These are phyloP conservation scores for Pachyrhizus erosus DNA, from an alignment of 306 rosid species.

Conservation along the genomic window DNA sequence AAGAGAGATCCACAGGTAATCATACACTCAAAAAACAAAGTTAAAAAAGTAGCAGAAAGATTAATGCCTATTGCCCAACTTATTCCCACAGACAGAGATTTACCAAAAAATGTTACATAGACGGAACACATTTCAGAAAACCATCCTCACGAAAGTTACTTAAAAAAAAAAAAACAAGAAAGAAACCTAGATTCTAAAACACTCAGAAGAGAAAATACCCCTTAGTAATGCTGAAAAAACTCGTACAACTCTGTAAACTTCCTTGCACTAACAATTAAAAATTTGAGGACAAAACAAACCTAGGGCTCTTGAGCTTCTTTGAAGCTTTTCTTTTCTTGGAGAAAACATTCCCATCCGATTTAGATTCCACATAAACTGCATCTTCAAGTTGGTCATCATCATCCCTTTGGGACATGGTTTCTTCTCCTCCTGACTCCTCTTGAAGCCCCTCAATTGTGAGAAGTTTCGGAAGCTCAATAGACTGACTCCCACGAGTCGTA, in stretches of 20 bases:
- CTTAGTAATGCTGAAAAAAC: constrained; percentile 16
- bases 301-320: constrained; percentile 60
- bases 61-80: neutral
- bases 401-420: constrained; percentile 48
- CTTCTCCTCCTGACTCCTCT: constrained; percentile 55
- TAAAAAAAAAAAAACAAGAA: too few relatives aligned
- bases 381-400: constrained; percentile 50
- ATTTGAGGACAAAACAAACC: constrained; percentile 52
- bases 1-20: constrained; percentile 1
- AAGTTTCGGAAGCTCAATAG: constrained; percentile 63
- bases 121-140: neutral
- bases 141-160: constrained; percentile 16
- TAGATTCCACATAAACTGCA: constrained; percentile 41
- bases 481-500: constrained; percentile 16
- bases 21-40: neutral
- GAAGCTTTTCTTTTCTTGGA: constrained; percentile 84
- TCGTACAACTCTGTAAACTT: neutral
- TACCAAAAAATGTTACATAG: constrained; percentile 12
- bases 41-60: constrained; percentile 19
- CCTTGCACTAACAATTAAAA: neutral
- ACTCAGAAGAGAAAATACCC: constrained; percentile 4
- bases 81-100: neutral
- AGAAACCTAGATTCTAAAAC: constrained; percentile 34
- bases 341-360: constrained; percentile 33
- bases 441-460: constrained; percentile 62